phyloP scores from a whole-genome alignment of 1,284 basidiomycete genomes.

The Boletus albobrunnescens region DNA sequence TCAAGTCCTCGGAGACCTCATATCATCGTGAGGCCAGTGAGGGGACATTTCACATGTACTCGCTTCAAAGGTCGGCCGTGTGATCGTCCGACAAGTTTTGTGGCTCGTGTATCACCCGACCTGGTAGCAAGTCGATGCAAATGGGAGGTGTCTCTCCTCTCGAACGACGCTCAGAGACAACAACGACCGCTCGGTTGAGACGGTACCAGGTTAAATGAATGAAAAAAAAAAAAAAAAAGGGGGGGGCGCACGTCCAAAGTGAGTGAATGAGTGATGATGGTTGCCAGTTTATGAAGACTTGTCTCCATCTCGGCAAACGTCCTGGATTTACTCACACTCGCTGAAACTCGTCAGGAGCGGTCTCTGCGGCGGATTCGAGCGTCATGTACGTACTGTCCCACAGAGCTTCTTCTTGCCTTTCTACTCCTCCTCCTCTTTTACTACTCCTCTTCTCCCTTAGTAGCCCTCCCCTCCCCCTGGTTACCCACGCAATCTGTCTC shows the following conservation, averaged over 20 bases:
- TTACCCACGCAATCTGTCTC: no score
- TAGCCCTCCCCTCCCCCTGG: no score
- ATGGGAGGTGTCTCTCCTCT: slow-evolving; percentile 5
- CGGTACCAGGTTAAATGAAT: no score
- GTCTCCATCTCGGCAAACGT: slow-evolving; percentile 13
- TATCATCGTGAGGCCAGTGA: no score
- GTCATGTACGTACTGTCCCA: slow-evolving; percentile 7
- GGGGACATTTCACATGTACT: background rate
- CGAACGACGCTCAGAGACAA: background rate
- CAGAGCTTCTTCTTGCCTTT: background rate
- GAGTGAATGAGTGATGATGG: no score
- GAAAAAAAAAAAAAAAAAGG: no score
- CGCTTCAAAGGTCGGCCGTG: background rate
- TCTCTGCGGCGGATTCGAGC: slow-evolving; percentile 12
- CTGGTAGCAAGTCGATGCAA: slow-evolving; percentile 2
- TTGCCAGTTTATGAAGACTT: no score
- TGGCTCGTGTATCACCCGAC: slow-evolving; percentile 9
- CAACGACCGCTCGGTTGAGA: background rate
- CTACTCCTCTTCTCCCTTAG: background rate
- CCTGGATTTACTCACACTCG: background rate
- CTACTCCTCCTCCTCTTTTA: background rate
- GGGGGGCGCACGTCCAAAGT: no score
- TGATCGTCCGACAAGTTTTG: slow-evolving; percentile 4
- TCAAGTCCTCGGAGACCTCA: slow-evolving; percentile 26
- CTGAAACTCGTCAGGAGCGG: slow-evolving; percentile 22